phyloP scores from a whole-genome alignment of 2,329 filamentous ascomycete species.

The Hirsutella rhossiliensis region DNA sequence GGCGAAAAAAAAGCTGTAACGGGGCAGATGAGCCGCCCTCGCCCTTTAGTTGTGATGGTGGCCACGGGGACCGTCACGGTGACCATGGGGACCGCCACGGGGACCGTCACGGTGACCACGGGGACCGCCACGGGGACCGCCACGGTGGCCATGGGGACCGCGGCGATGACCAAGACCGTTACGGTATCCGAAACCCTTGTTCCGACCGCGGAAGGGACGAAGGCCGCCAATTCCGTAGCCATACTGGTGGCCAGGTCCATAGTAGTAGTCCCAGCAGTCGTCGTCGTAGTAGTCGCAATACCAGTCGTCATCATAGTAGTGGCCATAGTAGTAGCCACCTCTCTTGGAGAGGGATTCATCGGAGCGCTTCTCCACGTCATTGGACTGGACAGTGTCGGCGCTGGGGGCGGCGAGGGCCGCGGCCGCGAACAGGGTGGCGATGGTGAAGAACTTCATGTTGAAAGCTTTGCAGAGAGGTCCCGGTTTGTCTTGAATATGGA shows the following conservation, averaged over 20 bases:
- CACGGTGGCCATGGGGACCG: not conserved
- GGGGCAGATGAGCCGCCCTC: not conserved
- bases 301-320: not conserved
- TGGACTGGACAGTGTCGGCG: not conserved
- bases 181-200: not conserved
- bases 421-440: not conserved
- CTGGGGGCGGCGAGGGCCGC: not conserved
- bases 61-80: not conserved
- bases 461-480: not conserved
- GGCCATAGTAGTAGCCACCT: not conserved
- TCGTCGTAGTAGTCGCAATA: not conserved
- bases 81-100: not conserved
- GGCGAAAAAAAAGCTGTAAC: not conserved
- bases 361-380: not conserved
- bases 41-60: not conserved
- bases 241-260: not conserved
- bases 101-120: not conserved
- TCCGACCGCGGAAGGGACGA: not conserved
- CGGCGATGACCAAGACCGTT: no score
- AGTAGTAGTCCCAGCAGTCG: not conserved
- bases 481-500: no score
- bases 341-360: not conserved
- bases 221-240: no score
- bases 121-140: not conserved
- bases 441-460: not conserved